These are phyloP conservation scores for Coffea canephora DNA, from an alignment of 257 asterid genomes.

Conservation along the genomic window DNA sequence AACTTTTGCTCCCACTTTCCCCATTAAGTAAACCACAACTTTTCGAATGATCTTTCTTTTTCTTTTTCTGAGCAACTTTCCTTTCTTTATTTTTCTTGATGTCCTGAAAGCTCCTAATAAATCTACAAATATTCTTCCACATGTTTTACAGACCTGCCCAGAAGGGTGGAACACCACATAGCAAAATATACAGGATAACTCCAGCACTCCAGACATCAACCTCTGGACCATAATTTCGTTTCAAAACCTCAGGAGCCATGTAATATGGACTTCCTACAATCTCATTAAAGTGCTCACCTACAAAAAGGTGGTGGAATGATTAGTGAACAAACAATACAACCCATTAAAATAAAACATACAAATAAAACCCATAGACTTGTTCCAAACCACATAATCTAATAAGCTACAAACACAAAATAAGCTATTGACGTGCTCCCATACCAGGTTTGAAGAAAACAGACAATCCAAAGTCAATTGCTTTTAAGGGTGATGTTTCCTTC, in stretches of 20 bases:
- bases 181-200: slow-evolving; percentile 62
- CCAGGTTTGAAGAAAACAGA: slow-evolving; percentile 72
- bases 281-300: slow-evolving; percentile 56
- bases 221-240: slow-evolving; percentile 69
- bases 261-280: slow-evolving; percentile 71
- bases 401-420: not conserved
- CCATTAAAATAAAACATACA: not conserved
- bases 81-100: no score
- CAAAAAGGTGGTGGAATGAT: not conserved
- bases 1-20: not conserved
- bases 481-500: slow-evolving; percentile 60
- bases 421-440: slow-evolving; percentile 12
- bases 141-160: slow-evolving; percentile 60
- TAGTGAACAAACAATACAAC: not conserved
- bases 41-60: not conserved
- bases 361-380: not conserved
- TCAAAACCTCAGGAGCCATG: slow-evolving; percentile 76
- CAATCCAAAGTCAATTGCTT: slow-evolving; percentile 67
- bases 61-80: no score
- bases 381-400: not conserved
- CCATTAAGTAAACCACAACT: not conserved
- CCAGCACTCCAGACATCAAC: slow-evolving; percentile 81
- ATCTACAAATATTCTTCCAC: not conserved
- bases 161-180: slow-evolving; percentile 80
- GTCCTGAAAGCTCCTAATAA: not conserved